A percentile compares a stretch with the other conserved stretches of the same genome.
Conservation (phyloP, 169 alveolate species). For the Neospora caninum region DNA sequence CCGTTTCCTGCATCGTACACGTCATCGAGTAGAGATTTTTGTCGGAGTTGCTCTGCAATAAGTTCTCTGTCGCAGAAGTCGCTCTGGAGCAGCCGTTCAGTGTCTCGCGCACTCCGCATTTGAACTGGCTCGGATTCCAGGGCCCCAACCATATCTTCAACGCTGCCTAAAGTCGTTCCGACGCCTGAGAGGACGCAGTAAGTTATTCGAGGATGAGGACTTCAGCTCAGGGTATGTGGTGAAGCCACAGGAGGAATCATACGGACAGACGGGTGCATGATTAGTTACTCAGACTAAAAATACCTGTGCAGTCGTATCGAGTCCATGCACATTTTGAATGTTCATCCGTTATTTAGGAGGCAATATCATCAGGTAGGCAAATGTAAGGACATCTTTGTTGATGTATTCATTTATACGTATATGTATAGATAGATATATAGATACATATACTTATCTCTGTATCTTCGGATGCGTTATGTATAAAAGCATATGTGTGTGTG, state of each 20-base stretch:
- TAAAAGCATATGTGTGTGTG: too few relatives aligned
- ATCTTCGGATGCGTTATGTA: too few relatives aligned
- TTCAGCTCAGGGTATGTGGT: background rate
- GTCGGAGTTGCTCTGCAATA: slow-evolving; percentile 15
- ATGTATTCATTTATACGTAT: too few relatives aligned
- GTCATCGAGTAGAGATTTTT: slow-evolving; percentile 1
- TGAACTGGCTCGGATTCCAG: background rate
- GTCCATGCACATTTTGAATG: too few relatives aligned
- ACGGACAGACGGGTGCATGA: background rate
- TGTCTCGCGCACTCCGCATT: slow-evolving; percentile 24
- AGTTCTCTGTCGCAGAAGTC: slow-evolving; percentile 29
- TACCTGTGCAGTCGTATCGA: too few relatives aligned
- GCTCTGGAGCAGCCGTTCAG: slow-evolving; percentile 33
- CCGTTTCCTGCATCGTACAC: slow-evolving; percentile 27
- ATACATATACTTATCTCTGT: background rate
- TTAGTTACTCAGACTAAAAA: background rate
- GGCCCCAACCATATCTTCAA: background rate
- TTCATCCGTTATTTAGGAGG: too few relatives aligned
- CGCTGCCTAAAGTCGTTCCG: background rate
- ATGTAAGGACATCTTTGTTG: too few relatives aligned
- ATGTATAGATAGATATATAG: background rate
- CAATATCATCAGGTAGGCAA: too few relatives aligned
- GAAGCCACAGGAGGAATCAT: background rate
- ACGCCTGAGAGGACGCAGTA: background rate
- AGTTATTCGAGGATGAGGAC: background rate